phyloP scores from a whole-genome alignment of 2,329 filamentous ascomycete genomes.

The Calonectria leucothoes region DNA sequence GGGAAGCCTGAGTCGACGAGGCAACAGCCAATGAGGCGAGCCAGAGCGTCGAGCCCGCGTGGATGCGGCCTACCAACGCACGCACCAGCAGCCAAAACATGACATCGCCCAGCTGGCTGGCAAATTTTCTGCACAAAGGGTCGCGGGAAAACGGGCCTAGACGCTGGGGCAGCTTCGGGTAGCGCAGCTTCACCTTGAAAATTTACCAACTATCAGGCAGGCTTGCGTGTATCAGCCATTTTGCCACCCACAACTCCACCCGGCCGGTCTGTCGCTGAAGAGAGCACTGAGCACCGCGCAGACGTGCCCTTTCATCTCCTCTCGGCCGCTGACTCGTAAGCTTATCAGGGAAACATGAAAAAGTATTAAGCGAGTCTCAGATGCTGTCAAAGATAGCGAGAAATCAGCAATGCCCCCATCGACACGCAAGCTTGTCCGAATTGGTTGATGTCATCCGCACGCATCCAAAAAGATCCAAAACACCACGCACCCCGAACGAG shows the following conservation, averaged over 20 bases:
- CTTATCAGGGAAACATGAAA: too few relatives aligned
- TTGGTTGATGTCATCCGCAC: not conserved
- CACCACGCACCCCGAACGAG: not conserved
- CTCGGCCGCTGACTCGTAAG: not conserved
- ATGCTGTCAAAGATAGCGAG: not conserved
- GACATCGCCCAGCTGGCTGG: not conserved
- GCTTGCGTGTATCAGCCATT: not conserved
- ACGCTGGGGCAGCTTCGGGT: not conserved
- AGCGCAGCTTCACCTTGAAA: not conserved
- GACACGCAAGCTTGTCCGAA: not conserved
- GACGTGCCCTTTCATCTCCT: not conserved
- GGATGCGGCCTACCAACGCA: not conserved
- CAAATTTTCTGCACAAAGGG: not conserved
- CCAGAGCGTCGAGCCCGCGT: not conserved
- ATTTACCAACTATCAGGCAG: not conserved
- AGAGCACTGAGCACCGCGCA: not conserved
- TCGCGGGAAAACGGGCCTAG: not conserved
- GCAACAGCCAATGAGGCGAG: not conserved
- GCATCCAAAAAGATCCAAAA: not conserved
- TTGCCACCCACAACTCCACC: not conserved
- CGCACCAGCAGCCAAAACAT: not conserved
- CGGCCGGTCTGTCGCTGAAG: not conserved
- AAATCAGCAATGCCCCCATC: not conserved
- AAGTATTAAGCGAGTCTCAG: not conserved
- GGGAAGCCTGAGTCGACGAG: not conserved